Evolutionary conservation across 176 grass and related monocot genomes (phyloP).

Genomic region (Cymbopogon citratus): DNA sequence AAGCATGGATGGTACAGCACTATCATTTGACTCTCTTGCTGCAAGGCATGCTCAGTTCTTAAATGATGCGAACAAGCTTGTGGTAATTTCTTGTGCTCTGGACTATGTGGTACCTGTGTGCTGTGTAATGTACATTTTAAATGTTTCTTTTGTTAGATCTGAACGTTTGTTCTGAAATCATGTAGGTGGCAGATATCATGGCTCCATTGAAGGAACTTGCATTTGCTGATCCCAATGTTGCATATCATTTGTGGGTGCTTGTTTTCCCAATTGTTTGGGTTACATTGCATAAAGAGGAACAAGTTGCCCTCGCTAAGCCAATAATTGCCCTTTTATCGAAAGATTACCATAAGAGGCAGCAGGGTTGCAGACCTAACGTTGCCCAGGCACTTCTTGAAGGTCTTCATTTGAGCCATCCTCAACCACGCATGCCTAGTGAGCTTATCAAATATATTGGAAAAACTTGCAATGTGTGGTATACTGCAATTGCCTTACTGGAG

Average conservation of each 20-base stretch:
- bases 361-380: conserved; percentile 89
- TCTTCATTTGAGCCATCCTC: conserved; percentile 97
- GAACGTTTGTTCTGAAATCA: conserved; percentile 32
- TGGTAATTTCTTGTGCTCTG: conserved; percentile 43
- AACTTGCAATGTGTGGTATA: conserved; percentile 96
- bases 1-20: conserved; percentile 51
- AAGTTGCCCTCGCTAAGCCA: conserved; percentile 88
- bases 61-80: conserved; percentile 83
- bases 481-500: conserved; percentile 74
- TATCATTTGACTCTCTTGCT: conserved; percentile 80
- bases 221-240: conserved; percentile 88
- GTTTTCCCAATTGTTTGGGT: conserved; percentile 99
- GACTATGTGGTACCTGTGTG: background rate
- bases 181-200: conserved; percentile 86
- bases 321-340: conserved; percentile 93
- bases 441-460: conserved; percentile 99
- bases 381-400: conserved; percentile 97
- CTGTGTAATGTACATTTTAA: background rate
- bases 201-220: conserved; percentile 84
- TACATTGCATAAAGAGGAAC: conserved; percentile 95
- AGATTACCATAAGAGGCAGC: conserved; percentile 98
- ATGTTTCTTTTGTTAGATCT: background rate
- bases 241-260: conserved; percentile 99
- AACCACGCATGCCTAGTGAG: conserved; percentile 98
- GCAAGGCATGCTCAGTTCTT: conserved; percentile 79